A percentile compares a stretch with the other conserved stretches of the same genome.
phyloP scores from a whole-genome alignment of 2,329 filamentous ascomycete species.

The Thelonectria blattea region DNA sequence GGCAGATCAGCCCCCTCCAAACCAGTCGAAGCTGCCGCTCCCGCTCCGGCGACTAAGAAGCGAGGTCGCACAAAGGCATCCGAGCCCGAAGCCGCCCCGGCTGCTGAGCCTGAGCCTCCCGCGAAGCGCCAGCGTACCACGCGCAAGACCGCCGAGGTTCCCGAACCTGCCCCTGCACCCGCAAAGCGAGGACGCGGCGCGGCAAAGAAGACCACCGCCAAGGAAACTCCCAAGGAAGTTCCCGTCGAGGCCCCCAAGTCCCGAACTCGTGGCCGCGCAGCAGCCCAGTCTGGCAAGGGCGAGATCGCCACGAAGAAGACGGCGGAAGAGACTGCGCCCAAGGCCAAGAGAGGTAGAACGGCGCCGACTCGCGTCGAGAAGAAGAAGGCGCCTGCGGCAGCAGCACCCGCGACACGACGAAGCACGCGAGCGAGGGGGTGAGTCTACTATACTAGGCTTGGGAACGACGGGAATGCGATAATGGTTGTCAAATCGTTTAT shows the following conservation, averaged over 20 bases:
- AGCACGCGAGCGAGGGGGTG: conserved; percentile 29
- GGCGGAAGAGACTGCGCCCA: conserved; percentile 8
- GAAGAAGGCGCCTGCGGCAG: conserved; percentile 10
- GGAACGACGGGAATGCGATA: neutral
- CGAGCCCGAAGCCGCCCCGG: conserved; percentile 17
- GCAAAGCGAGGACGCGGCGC: conserved; percentile 13
- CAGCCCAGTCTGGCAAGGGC: conserved; percentile 34
- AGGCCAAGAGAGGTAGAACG: conserved; percentile 21
- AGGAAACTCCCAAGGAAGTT: neutral
- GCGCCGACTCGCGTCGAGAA: conserved; percentile 29
- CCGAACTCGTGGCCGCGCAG: conserved; percentile 8
- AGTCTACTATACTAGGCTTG: neutral
- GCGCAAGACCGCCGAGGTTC: conserved; percentile 19
- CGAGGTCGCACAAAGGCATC: conserved; percentile 29
- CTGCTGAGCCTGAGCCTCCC: conserved; percentile 23
- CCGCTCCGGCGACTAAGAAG: conserved; percentile 25
- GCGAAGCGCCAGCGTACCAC: conserved; percentile 30
- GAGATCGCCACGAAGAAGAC: conserved; percentile 30
- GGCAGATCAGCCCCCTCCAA: conserved; percentile 7
- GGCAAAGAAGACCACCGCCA: conserved; percentile 14
- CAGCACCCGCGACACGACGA: conserved; percentile 12
- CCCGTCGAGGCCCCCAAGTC: neutral
- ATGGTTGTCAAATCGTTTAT: neutral
- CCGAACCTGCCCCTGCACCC: neutral
- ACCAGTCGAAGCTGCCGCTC: neutral